Conservation (phyloP, 2,329 filamentous ascomycete genomes). For the Epichloe gansuensis region DNA sequence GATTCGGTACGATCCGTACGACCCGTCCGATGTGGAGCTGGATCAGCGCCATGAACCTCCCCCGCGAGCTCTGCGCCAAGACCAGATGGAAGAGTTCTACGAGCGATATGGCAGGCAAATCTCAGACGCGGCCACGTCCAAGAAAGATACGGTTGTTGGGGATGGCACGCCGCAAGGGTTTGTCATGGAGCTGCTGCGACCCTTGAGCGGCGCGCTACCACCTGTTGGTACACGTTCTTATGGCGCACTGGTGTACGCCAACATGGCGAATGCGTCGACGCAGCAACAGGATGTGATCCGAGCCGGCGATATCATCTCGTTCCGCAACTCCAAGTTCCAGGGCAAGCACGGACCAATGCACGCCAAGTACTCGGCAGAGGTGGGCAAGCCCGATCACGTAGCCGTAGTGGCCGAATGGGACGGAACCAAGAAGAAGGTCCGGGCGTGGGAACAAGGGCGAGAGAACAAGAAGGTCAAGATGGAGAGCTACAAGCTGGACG, state of each 20-base stretch:
- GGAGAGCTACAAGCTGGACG: conserved; percentile 88
- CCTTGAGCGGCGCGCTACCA: conserved; percentile 58
- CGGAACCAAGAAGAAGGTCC: conserved; percentile 93
- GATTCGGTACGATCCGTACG: conserved; percentile 61
- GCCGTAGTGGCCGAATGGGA: conserved; percentile 93
- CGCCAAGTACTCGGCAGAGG: conserved; percentile 79
- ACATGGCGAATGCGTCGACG: conserved; percentile 86
- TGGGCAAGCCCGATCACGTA: conserved; percentile 81
- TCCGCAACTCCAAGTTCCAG: conserved; percentile 88
- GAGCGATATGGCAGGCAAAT: conserved; percentile 70
- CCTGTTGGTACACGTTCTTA: conserved; percentile 85
- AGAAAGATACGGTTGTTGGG: conserved; percentile 69
- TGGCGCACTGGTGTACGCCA: conserved; percentile 85
- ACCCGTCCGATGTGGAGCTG: conserved; percentile 58
- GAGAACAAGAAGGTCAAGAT: conserved; percentile 89
- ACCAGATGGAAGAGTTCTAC: conserved; percentile 82
- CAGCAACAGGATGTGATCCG: conserved; percentile 88
- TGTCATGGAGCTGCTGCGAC: conserved; percentile 64
- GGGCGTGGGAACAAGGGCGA: conserved; percentile 87
- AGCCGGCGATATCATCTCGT: conserved; percentile 79
- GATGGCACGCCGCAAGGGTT: conserved; percentile 72
- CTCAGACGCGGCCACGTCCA: conserved; percentile 52
- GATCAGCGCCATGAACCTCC: conserved; percentile 82
- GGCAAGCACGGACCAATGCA: conserved; percentile 94
- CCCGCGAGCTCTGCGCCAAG: conserved; percentile 75